Conservation (phyloP, 106 monocot genomes). For the Gastrodia elata region DNA sequence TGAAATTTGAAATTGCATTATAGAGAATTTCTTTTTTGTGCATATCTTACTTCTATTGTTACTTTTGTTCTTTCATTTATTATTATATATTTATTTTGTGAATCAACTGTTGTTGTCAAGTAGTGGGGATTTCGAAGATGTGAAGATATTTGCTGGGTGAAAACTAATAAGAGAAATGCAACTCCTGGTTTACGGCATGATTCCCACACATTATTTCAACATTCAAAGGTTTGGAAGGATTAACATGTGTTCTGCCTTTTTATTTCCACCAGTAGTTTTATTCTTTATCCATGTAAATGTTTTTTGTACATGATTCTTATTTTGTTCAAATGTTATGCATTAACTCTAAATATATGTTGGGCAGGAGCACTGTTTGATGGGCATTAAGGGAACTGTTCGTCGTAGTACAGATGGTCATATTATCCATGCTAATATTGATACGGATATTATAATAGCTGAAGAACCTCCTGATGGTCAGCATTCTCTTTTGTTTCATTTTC, state of each 20-base stretch:
- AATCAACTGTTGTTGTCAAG: conserved; percentile 1
- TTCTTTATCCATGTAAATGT: not conserved
- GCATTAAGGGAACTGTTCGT: conserved; percentile 97
- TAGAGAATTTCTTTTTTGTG: not conserved
- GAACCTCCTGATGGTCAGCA: conserved; percentile 85
- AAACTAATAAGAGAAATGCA: conserved; percentile 92
- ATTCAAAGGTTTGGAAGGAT: conserved; percentile 67
- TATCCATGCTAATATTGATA: conserved; percentile 99
- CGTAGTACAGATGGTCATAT: conserved; percentile 98
- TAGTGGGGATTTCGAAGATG: conserved; percentile 99
- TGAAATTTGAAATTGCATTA: not conserved
- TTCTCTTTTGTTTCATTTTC: not conserved
- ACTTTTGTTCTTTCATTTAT: not conserved
- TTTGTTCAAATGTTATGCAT: not conserved
- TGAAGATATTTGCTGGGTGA: conserved; percentile 99
- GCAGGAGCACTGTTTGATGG: conserved; percentile 99
- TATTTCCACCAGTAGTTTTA: not conserved
- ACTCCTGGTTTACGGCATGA: conserved; percentile 80
- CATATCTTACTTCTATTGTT: not conserved
- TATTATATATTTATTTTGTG: not conserved
- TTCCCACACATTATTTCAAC: conserved; percentile 91
- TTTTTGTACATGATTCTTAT: not conserved
- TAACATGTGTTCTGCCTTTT: not conserved
- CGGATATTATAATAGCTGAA: conserved; percentile 95
- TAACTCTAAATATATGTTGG: conserved; percentile 3